These are phyloP conservation scores for Neolentinus lepideus DNA, from an alignment of 1,284 basidiomycete species.

Conservation along the genomic window DNA sequence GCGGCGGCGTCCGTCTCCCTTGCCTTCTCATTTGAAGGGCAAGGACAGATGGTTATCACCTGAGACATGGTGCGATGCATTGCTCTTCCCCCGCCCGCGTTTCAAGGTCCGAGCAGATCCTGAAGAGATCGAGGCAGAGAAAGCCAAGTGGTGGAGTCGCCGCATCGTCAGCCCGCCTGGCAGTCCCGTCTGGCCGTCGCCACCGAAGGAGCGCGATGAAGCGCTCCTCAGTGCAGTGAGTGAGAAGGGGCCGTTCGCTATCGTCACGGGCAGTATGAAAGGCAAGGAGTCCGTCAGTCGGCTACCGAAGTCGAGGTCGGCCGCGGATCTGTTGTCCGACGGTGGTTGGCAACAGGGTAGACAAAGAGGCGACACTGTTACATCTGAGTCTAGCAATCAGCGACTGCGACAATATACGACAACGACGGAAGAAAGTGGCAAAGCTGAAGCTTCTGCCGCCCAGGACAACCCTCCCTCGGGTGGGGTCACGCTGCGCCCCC, in stretches of 20 bases:
- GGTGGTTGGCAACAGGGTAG: constrained; percentile 6
- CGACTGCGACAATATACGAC: background rate
- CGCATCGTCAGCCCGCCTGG: constrained; percentile 43
- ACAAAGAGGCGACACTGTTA: constrained; percentile 3
- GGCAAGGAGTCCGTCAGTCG: background rate
- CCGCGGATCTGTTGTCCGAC: constrained; percentile 24
- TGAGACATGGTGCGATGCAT: constrained; percentile 74
- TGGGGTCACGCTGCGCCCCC: background rate
- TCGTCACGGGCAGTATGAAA: constrained; percentile 5
- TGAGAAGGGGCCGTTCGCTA: constrained; percentile 17
- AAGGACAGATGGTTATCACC: constrained; percentile 62
- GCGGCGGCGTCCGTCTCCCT: constrained; percentile 4
- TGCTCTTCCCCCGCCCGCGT: constrained; percentile 66
- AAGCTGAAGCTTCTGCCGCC: constrained; percentile 6
- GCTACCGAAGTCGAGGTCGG: constrained; percentile 42
- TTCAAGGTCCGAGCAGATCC: constrained; percentile 37
- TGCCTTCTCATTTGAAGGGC: constrained; percentile 22
- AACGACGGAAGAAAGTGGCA: background rate
- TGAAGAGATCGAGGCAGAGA: constrained; percentile 17
- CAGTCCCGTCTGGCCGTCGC: constrained; percentile 29
- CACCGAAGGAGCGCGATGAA: constrained; percentile 2
- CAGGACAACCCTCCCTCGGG: background rate
- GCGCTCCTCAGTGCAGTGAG: background rate
- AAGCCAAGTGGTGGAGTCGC: constrained; percentile 14
- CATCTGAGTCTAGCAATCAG: background rate